A percentile compares a stretch with the other conserved stretches of the same genome.
Conservation (phyloP, 202 grass and related monocot species). For the Brachypodium distachyon region DNA sequence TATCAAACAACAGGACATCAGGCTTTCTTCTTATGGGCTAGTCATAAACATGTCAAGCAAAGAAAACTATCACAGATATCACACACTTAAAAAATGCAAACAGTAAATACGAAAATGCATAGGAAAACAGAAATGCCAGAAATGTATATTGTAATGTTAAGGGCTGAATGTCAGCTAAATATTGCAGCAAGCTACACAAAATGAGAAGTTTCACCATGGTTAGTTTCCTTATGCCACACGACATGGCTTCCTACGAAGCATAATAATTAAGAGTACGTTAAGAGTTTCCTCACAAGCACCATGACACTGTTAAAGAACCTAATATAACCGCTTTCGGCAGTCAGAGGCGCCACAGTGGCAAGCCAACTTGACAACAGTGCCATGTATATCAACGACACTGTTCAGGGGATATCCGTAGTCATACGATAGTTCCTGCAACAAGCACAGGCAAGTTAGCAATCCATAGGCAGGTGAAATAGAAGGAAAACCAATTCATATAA, state of each 20-base stretch:
- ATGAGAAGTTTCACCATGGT: background rate
- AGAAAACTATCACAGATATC: background rate
- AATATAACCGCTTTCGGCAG: slow-evolving; percentile 60
- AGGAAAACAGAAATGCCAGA: background rate
- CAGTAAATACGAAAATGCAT: background rate
- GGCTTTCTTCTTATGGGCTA: background rate
- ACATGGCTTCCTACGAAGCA: background rate
- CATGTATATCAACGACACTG: slow-evolving; percentile 52
- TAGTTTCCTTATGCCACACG: background rate
- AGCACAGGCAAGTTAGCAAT: background rate
- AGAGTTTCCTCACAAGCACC: background rate
- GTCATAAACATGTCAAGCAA: background rate
- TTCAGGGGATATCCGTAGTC: slow-evolving; percentile 57
- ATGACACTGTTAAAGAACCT: background rate
- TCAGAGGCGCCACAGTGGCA: slow-evolving; percentile 56
- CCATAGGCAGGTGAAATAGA: background rate
- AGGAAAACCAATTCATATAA: background rate
- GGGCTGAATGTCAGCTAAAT: background rate
- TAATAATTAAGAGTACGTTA: background rate
- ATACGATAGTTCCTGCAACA: background rate
- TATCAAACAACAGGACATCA: too few species aligned
- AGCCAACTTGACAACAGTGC: slow-evolving; percentile 29
- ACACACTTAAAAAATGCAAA: background rate
- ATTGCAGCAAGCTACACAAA: background rate
- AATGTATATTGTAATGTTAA: background rate